Evolutionary conservation across 2,329 filamentous ascomycete species (phyloP).

Genomic region (Sporothrix mexicana): DNA sequence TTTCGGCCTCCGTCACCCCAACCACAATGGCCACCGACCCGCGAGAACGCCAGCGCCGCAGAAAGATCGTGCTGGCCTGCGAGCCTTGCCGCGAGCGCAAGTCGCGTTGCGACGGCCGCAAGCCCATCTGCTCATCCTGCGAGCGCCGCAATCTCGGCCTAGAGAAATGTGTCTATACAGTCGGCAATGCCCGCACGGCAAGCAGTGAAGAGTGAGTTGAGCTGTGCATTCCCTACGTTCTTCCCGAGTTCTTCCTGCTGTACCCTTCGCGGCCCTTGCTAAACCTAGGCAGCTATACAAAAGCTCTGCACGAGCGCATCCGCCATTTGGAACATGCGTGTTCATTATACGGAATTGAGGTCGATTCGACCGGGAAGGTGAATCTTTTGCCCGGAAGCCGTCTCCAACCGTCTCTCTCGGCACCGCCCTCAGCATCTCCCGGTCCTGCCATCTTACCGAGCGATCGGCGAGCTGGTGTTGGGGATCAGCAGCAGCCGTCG

Average conservation of each 20-base stretch:
- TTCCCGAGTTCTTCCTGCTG: neutral
- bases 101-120: constrained; percentile 50
- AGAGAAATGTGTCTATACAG: constrained; percentile 35
- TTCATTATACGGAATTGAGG: constrained; percentile 30
- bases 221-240: neutral
- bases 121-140: constrained; percentile 53
- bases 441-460: neutral
- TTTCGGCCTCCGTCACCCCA: neutral
- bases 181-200: constrained; percentile 31
- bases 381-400: neutral
- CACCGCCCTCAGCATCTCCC: neutral
- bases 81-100: constrained; percentile 52
- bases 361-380: constrained; percentile 18
- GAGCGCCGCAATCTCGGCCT: constrained; percentile 41
- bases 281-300: constrained; percentile 31
- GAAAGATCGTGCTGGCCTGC: constrained; percentile 48
- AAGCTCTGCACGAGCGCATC: constrained; percentile 35
- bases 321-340: constrained; percentile 34
- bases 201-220: constrained; percentile 33
- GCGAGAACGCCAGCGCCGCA: constrained; percentile 33
- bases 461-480: neutral
- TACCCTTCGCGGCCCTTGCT: neutral
- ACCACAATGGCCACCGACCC: constrained; percentile 29
- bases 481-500: neutral
- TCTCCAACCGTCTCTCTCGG: neutral